Percentiles rank a stretch among this genome's conserved stretches.
These are phyloP conservation scores for Cercospora berteroae DNA, from an alignment of 2,329 filamentous ascomycete species.

Conservation along the genomic window DNA sequence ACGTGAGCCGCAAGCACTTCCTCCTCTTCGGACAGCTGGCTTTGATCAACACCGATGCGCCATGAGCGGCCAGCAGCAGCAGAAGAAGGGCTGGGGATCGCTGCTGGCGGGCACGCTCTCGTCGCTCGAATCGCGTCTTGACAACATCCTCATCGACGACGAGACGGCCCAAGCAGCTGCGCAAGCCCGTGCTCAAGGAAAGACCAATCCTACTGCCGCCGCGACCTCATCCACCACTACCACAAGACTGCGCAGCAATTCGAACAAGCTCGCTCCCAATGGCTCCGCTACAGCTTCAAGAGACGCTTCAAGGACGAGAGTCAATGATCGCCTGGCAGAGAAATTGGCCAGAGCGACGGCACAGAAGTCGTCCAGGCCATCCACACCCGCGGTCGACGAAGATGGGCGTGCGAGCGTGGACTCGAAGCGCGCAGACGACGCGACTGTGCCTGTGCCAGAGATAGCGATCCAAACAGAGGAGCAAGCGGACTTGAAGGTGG, in stretches of 20 bases:
- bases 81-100: slow-evolving; percentile 43
- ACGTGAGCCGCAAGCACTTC: slow-evolving; percentile 4
- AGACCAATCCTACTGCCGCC: slow-evolving; percentile 17
- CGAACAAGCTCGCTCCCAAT: slow-evolving; percentile 29
- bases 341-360: slow-evolving; percentile 83
- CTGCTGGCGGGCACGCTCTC: slow-evolving; percentile 88
- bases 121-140: slow-evolving; percentile 87
- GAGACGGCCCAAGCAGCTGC: slow-evolving; percentile 53
- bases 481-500: slow-evolving; percentile 2
- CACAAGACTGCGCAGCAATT: slow-evolving; percentile 23
- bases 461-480: slow-evolving; percentile 21
- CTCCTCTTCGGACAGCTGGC: background rate
- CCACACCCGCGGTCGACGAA: slow-evolving; percentile 52
- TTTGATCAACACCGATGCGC: background rate
- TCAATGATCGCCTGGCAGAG: slow-evolving; percentile 84
- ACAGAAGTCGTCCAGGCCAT: slow-evolving; percentile 62
- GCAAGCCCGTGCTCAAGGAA: slow-evolving; percentile 41
- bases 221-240: slow-evolving; percentile 11
- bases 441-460: slow-evolving; percentile 28
- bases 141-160: slow-evolving; percentile 84
- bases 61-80: slow-evolving; percentile 14
- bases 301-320: slow-evolving; percentile 62
- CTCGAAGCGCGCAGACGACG: slow-evolving; percentile 38
- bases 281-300: slow-evolving; percentile 53
- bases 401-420: slow-evolving; percentile 49